Evolutionary conservation across 2,329 filamentous ascomycete genomes (phyloP).

Genomic region (Xylaria sp.): DNA sequence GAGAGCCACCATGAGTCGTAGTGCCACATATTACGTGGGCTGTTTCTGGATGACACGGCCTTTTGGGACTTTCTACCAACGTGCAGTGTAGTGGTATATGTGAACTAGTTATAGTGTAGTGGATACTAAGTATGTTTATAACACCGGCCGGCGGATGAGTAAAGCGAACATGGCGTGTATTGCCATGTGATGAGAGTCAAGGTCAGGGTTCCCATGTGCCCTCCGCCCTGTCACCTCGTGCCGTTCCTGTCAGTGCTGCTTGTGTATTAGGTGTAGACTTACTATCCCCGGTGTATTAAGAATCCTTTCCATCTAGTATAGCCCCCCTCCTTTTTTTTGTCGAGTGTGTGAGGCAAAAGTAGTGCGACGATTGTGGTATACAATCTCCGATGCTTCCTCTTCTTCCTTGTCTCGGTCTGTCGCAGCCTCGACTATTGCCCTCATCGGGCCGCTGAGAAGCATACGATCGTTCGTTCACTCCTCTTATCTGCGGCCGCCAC

Average conservation of each 20-base stretch:
- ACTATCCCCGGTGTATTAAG: neutral
- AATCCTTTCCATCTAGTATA: neutral
- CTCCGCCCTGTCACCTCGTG: conserved; percentile 17
- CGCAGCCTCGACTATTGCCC: neutral
- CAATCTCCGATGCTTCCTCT: conserved; percentile 10
- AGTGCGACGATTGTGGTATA: conserved; percentile 5
- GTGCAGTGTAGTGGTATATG: neutral
- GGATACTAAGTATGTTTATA: conserved; percentile 25
- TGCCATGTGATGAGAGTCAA: conserved; percentile 13
- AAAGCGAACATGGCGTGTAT: conserved; percentile 18
- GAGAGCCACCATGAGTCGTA: neutral
- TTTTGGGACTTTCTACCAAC: neutral
- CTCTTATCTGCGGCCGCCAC: neutral
- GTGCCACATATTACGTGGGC: neutral
- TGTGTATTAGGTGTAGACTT: neutral
- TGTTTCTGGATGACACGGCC: neutral
- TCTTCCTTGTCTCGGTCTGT: neutral
- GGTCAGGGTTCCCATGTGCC: conserved; percentile 19
- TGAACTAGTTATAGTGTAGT: conserved; percentile 9
- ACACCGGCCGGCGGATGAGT: neutral
- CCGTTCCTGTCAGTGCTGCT: conserved; percentile 7
- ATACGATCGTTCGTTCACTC: conserved; percentile 11
- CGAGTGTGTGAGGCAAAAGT: neutral
- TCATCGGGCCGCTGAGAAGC: neutral
- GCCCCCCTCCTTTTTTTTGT: neutral